Conservation (phyloP, 1,284 basidiomycete species). For the Apiotrichum gracile region DNA sequence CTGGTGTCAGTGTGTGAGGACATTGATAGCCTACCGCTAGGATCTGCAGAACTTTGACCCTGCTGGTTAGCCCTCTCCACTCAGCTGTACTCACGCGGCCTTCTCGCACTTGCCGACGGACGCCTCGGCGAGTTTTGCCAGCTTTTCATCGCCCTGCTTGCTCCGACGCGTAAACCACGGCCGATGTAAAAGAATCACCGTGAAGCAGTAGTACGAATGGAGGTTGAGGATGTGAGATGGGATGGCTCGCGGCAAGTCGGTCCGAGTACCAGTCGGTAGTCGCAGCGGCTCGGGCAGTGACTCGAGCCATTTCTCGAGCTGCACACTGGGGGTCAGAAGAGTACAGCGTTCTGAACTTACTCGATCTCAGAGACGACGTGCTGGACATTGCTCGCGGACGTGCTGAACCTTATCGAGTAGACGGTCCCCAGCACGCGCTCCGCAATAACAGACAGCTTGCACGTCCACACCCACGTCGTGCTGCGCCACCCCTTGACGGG, state of each 20-base stretch:
- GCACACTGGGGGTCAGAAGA: too few species aligned
- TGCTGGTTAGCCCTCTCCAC: constrained; percentile 16
- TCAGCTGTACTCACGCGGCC: constrained; percentile 15
- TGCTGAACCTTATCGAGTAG: constrained; percentile 15
- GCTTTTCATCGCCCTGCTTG: neutral
- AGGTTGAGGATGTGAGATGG: constrained; percentile 25
- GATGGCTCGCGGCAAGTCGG: constrained; percentile 1
- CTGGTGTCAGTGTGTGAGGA: neutral
- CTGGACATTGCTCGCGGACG: constrained; percentile 7
- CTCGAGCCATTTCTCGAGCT: constrained; percentile 17
- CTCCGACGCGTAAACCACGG: constrained; percentile 15
- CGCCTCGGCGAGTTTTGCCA: constrained; percentile 1
- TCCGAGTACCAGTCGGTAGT: neutral
- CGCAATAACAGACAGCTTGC: constrained; percentile 16
- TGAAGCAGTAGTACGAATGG: constrained; percentile 20
- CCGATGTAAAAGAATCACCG: constrained; percentile 24
- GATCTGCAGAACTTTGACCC: neutral
- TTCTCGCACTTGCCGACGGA: constrained; percentile 13
- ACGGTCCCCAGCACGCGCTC: constrained; percentile 17
- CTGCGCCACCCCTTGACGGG: constrained; percentile 17
- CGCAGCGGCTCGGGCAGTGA: constrained; percentile 14
- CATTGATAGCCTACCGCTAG: neutral
- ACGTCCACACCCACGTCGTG: constrained; percentile 20
- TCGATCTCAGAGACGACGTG: constrained; percentile 14
- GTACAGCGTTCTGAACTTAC: too few species aligned